These are phyloP conservation scores for Ophiocordyceps unilateralis DNA, from an alignment of 2,329 filamentous ascomycete species.

Conservation along the genomic window DNA sequence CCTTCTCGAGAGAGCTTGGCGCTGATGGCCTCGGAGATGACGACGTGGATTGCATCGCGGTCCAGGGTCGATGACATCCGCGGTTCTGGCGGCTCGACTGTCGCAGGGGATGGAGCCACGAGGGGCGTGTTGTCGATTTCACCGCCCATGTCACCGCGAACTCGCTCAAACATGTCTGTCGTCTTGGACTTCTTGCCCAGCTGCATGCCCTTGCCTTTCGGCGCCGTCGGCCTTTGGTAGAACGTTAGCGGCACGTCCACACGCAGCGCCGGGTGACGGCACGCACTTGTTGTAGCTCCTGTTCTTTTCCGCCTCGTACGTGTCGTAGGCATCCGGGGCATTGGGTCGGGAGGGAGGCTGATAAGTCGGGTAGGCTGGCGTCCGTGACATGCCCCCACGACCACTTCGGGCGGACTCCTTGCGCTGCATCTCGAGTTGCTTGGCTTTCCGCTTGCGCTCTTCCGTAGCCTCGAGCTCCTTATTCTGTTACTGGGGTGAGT, in stretches of 20 bases:
- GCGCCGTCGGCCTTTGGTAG: conserved; percentile 27
- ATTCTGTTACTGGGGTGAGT: conserved; percentile 42
- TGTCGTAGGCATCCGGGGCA: conserved; percentile 71
- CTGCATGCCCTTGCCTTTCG: conserved; percentile 96
- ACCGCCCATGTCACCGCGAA: conserved; percentile 77
- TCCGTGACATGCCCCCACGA: conserved; percentile 48
- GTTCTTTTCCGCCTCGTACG: conserved; percentile 95
- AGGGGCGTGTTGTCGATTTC: conserved; percentile 67
- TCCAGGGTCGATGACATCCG: conserved; percentile 53
- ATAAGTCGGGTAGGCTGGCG: conserved; percentile 78
- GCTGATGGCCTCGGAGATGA: conserved; percentile 75
- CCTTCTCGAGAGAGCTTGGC: conserved; percentile 83
- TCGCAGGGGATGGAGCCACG: conserved; percentile 36
- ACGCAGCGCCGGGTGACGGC: neutral
- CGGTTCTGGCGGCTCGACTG: conserved; percentile 33
- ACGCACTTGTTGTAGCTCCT: conserved; percentile 66
- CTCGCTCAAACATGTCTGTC: conserved; percentile 91
- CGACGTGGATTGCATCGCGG: conserved; percentile 73
- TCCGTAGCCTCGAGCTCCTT: conserved; percentile 97
- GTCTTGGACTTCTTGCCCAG: conserved; percentile 97
- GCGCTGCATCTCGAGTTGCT: conserved; percentile 96
- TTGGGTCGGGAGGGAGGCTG: conserved; percentile 60
- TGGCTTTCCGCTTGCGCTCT: conserved; percentile 95
- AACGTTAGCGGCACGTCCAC: neutral
- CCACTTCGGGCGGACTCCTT: conserved; percentile 79